Base-by-base conservation (phyloP, 352 stramenopile species). In the Phytophthora foliorum region DNA sequence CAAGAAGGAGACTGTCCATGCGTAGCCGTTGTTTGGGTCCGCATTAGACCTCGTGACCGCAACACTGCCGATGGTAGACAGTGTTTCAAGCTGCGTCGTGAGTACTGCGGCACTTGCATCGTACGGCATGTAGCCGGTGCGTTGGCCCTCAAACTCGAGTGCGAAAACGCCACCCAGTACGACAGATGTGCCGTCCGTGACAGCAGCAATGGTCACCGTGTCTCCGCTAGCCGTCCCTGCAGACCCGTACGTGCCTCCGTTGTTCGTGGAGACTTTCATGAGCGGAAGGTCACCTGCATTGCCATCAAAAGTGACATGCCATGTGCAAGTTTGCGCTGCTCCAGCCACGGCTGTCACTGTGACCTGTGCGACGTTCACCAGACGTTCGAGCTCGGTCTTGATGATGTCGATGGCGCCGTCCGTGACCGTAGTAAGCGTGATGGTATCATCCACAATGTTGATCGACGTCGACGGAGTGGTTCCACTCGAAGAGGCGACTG, bases 1-100 rank as follows among this genome's bases (percentile, higher is more conserved):
- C 16, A 96, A 52, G 69, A 99, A 99, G 14, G 92, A 96, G 19
- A 99, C 73, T 7, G 82, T 91, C 97, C 97, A 99, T 0, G 81
- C 77, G 57, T 97, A 99, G 4, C 96, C 97, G 14, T 89, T 87
- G 71, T 99, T 98, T 14, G 94, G 82, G 54, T 99, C 94, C 8
- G 83, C 77, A 34, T 84, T 90, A 17, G 88, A 92, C 31, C 96
- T 84, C 27, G 78, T 84, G 3, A 99, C 94, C 16, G 75, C 65
- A 11, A 99, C 94, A 16, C 77, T 88, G 32, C 92, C 92, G 45
- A 98, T 89, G 7, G 92, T 98, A 6, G 75, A 86, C 2, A 99
- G 82, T 4, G 79, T 75, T 65, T 99, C 91, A 14, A 99, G 81
- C 39, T 97, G 89, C 8, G 82, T 89, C 72, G 97, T 86, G 14